A percentile compares a stretch with the other conserved stretches of the same genome.
phyloP scores from a whole-genome alignment of 108 stramenopile genomes.

The Cyclotella choctawhatcheeana region DNA sequence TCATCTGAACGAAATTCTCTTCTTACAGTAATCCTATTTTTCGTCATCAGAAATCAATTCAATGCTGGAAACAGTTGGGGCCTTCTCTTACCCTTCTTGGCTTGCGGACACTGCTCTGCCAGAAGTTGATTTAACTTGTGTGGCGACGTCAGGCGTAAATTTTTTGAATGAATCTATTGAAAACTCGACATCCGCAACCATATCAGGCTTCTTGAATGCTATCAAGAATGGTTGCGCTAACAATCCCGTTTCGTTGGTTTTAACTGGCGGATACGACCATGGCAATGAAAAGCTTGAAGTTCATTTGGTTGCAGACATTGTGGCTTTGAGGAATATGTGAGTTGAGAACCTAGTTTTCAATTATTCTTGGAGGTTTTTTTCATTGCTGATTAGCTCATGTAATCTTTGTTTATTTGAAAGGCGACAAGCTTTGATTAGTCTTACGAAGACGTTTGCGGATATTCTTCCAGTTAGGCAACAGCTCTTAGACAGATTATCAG shows the following conservation, averaged over 20 bases:
- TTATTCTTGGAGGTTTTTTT: background rate
- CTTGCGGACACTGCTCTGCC: background rate
- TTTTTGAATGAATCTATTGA: background rate
- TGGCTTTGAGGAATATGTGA: constrained; percentile 14
- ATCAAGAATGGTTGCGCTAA: background rate
- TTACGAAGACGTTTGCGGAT: background rate
- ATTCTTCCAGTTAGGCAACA: background rate
- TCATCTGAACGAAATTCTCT: too few relatives aligned
- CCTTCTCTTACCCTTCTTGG: background rate
- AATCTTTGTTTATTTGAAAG: background rate
- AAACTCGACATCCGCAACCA: background rate
- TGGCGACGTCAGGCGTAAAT: background rate
- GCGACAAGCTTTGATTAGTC: background rate
- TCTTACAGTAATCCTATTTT: too few relatives aligned
- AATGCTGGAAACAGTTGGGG: background rate
- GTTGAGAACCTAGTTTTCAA: background rate
- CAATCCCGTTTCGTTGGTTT: background rate
- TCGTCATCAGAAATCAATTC: background rate
- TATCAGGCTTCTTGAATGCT: background rate
- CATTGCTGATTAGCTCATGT: background rate
- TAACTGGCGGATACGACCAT: constrained; percentile 34
- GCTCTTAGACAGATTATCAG: constrained; percentile 16
- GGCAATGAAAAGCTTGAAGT: constrained; percentile 11
- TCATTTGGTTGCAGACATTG: constrained; percentile 2
- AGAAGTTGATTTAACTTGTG: background rate